Evolutionary conservation across 1,139 yeast species (phyloP).

Genomic region (Blastobotrys serpentis): DNA sequence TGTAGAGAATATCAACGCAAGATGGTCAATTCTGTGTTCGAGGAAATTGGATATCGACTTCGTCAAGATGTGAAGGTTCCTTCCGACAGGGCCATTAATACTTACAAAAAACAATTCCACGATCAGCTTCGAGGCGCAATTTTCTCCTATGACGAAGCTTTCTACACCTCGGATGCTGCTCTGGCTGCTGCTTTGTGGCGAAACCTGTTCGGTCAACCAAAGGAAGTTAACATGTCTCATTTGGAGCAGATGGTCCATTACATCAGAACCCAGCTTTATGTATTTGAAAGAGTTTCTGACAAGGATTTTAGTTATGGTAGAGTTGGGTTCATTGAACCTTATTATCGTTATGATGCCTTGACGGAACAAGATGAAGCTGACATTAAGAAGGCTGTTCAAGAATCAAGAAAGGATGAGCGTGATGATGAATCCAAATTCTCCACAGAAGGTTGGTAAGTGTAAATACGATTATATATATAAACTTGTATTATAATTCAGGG

Average conservation of each 20-base stretch:
- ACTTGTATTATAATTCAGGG: too few relatives aligned
- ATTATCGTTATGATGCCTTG: constrained; percentile 70
- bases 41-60: constrained; percentile 83
- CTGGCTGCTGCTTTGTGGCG: constrained; percentile 72
- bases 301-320: constrained; percentile 91
- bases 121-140: constrained; percentile 87
- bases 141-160: constrained; percentile 90
- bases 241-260: constrained; percentile 86
- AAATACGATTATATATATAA: neutral
- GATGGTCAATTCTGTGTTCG: constrained; percentile 81
- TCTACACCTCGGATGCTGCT: constrained; percentile 77
- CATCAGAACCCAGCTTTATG: constrained; percentile 84
- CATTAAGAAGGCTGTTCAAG: constrained; percentile 21
- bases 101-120: constrained; percentile 85
- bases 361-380: constrained; percentile 38
- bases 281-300: constrained; percentile 79
- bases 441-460: constrained; percentile 24
- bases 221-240: constrained; percentile 76
- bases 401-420: constrained; percentile 19
- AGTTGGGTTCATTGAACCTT: constrained; percentile 82
- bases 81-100: constrained; percentile 82
- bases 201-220: constrained; percentile 74
- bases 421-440: constrained; percentile 25
- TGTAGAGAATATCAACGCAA: constrained; percentile 91
- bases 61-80: constrained; percentile 80